Percentiles rank a stretch among this genome's conserved stretches.
phyloP scores from a whole-genome alignment of 225 moss, liverwort and hornwort genomes.

The Takakia lepidozioides region DNA sequence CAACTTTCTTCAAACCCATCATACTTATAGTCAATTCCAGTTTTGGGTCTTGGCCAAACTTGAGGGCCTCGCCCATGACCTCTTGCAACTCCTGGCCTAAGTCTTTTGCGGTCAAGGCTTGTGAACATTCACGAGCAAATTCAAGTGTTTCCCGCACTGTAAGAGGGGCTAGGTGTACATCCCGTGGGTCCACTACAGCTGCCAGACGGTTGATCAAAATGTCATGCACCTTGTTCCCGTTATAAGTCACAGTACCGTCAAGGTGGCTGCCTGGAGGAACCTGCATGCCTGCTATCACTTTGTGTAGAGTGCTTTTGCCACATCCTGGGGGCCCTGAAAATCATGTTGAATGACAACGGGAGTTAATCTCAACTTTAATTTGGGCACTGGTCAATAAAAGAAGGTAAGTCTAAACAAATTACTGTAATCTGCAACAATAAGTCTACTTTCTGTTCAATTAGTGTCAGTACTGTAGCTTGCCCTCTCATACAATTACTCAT shows the following conservation, averaged over 20 bases:
- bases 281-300: constrained; percentile 49
- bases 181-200: constrained; percentile 38
- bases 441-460: too few species aligned
- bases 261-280: constrained; percentile 26
- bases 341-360: too few species aligned
- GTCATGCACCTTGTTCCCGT: constrained; percentile 42
- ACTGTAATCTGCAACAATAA: too few species aligned
- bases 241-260: constrained; percentile 72
- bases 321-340: constrained; percentile 63
- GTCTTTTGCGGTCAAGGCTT: constrained; percentile 40
- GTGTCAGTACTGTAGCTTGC: too few species aligned
- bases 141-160: constrained; percentile 85
- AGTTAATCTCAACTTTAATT: too few species aligned
- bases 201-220: constrained; percentile 61
- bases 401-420: too few species aligned
- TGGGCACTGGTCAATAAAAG: too few species aligned
- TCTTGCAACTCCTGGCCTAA: constrained; percentile 39
- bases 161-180: constrained; percentile 51
- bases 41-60: constrained; percentile 84
- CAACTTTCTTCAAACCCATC: constrained; percentile 77
- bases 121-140: constrained; percentile 70
- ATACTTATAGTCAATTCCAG: constrained; percentile 77
- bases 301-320: constrained; percentile 43
- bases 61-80: constrained; percentile 65
- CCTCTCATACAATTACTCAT: too few species aligned